Percentiles rank a stretch among this genome's conserved stretches.
phyloP scores from a whole-genome alignment of 306 rosid species.

The Vigna nakashimae region DNA sequence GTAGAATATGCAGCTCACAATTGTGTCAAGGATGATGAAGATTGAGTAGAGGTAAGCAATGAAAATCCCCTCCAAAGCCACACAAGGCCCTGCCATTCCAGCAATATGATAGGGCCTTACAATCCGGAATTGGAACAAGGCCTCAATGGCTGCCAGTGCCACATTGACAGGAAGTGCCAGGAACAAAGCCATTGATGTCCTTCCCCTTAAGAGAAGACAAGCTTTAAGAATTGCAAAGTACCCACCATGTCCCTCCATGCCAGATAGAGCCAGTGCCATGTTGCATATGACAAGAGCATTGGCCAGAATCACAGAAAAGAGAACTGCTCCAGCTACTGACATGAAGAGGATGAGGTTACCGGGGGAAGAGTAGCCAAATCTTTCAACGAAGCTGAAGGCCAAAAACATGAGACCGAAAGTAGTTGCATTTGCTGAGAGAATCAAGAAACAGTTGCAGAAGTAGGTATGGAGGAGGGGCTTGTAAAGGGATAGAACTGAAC shows the following conservation, averaged over 20 bases:
- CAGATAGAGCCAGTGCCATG: slow-evolving; percentile 74
- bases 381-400: slow-evolving; percentile 64
- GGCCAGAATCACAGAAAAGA: slow-evolving; percentile 88
- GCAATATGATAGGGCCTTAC: slow-evolving; percentile 53
- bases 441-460: slow-evolving; percentile 66
- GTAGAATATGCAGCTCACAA: slow-evolving; percentile 72
- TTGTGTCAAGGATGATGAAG: slow-evolving; percentile 73
- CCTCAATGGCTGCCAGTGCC: slow-evolving; percentile 77
- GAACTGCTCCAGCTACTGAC: slow-evolving; percentile 75
- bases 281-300: slow-evolving; percentile 76
- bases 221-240: slow-evolving; percentile 74
- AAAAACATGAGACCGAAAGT: slow-evolving; percentile 68
- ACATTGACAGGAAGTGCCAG: slow-evolving; percentile 75
- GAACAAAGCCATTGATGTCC: slow-evolving; percentile 71
- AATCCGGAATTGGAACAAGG: slow-evolving; percentile 81
- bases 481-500: slow-evolving; percentile 59
- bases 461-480: slow-evolving; percentile 65
- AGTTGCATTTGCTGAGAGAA: slow-evolving; percentile 80
- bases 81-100: slow-evolving; percentile 48
- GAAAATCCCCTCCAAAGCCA: slow-evolving; percentile 70
- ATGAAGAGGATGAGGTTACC: slow-evolving; percentile 52
- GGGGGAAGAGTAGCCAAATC: slow-evolving; percentile 58
- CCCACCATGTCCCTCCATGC: slow-evolving; percentile 72
- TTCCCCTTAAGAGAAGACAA: slow-evolving; percentile 73
- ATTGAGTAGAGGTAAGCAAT: slow-evolving; percentile 82